Evolutionary conservation across 768 basidiomycete species (phyloP), one percentile per base, ranked within the genome.

Genomic region (Xanthoconium stramineum): DNA sequence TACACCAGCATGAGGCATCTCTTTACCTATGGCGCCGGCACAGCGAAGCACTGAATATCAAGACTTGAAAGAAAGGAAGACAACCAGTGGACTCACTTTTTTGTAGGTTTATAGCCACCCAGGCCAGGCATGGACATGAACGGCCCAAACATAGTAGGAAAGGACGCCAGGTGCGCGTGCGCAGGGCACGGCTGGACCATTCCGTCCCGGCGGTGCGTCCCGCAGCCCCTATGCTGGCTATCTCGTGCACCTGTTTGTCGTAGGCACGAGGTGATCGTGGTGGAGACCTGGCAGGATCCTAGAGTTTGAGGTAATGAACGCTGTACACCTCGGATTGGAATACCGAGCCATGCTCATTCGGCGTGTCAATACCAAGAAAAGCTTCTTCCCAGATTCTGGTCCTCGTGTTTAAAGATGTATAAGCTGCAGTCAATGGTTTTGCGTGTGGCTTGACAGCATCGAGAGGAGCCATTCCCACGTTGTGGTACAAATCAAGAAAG

Each of bases 81-180:
- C 37, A 54, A 61, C 39, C 28, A 50, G 33, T 40, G 30, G 39
- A 35, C 33, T 24, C 43, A 47, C 9, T 39, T 33, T 50, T 36
- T 35, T 49, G 58, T 56, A 36, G 47, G 53, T 39, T 70, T 65
- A 68, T 65, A 68, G 59, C 61, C 61, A 55, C 50, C 29, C 58
- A 54, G 45, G 61, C 43, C 43, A 37, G 30, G 53, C 59, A 61
- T 33, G 70, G 62, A 37, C 55, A 60, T 29, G 52, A 39, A 64
- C 38, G 49, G 43, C 28, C 57, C 36, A 62, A 69, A 71, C 53
- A 62, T 51, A 58, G 65, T 35, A 55, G 46, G 47, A 24, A 24
- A 52, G 46, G 51, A 50, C n/a, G 52, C 45, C 66, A 46, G 53
- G 64, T 61, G 53, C 53, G 58, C 56, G 55, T 56, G 59, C 52